These are phyloP conservation scores for Penicillium paneum DNA, from an alignment of 2,329 filamentous ascomycete genomes.

Conservation along the genomic window DNA sequence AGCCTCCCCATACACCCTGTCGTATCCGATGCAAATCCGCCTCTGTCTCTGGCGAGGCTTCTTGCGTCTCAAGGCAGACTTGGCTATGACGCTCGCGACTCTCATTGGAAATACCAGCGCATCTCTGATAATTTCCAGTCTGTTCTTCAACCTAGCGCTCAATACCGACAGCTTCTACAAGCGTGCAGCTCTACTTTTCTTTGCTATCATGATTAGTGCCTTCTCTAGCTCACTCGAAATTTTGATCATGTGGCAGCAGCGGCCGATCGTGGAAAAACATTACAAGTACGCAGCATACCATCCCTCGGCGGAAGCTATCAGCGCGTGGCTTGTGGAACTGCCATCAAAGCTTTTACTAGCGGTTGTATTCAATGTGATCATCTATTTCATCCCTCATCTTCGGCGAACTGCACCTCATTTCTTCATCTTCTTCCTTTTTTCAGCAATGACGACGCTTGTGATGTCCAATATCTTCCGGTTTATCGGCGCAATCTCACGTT, in stretches of 20 bases:
- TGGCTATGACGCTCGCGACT: slow-evolving; percentile 65
- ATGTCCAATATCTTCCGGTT: slow-evolving; percentile 87
- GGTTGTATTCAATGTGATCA: slow-evolving; percentile 70
- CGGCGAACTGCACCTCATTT: slow-evolving; percentile 70
- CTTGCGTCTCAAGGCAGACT: slow-evolving; percentile 69
- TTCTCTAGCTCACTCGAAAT: slow-evolving; percentile 77
- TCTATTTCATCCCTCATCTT: slow-evolving; percentile 87
- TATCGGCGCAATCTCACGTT: slow-evolving; percentile 71
- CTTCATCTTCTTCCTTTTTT: slow-evolving; percentile 81
- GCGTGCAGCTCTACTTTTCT: slow-evolving; percentile 76
- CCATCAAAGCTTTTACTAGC: slow-evolving; percentile 73
- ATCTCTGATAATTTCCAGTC: slow-evolving; percentile 70
- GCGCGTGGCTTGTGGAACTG: slow-evolving; percentile 80
- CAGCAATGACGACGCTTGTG: slow-evolving; percentile 66
- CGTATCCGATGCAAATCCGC: slow-evolving; percentile 68
- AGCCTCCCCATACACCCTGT: slow-evolving; percentile 77
- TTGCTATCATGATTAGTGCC: slow-evolving; percentile 78
- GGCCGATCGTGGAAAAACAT: slow-evolving; percentile 90
- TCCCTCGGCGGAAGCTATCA: slow-evolving; percentile 80
- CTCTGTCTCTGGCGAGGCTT: slow-evolving; percentile 79
- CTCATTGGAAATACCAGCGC: slow-evolving; percentile 66
- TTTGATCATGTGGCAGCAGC: slow-evolving; percentile 78
- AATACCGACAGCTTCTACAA: slow-evolving; percentile 70
- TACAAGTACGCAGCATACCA: slow-evolving; percentile 82
- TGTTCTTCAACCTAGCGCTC: slow-evolving; percentile 72